Evolutionary conservation across 2,329 filamentous ascomycete genomes (phyloP), one percentile per base, ranked within the genome.

Genomic region (Bipolaris bicolor): DNA sequence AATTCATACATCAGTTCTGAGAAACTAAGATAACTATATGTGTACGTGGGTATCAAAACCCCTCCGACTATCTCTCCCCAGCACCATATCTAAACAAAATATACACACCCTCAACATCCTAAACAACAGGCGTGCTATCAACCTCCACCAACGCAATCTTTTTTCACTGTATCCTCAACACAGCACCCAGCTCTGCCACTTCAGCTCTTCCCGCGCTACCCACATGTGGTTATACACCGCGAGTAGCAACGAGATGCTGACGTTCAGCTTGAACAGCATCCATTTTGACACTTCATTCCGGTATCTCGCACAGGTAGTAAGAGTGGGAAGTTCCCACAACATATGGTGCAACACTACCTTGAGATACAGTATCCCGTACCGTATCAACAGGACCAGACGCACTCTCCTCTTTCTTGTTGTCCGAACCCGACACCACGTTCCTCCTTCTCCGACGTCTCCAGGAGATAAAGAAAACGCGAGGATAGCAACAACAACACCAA

Each of bases 401-500:
- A 7, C 43, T 45, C 0, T 33, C 52, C 9, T 31, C 16, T 44
- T 62, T 62, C 11, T 57, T 55, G 3, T 58, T 55, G 15, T 41
- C 50, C 5, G 55, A 10, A 9, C 55, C 34, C 10, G 52, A 33
- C 2, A 26, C 36, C 37, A 52, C 49, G n/a, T 2, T 29, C 26
- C 6, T 26, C 24, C 24, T 26, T 1, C 24, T 26, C 24, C 24
- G 7, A 34, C 43, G 66, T 9, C 54, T 56, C 3, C 3, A 22
- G 5, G 22, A 22, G 22, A 22, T 3, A 24, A 24, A 24, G 5
- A 5, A 24, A 24, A 6, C 22, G 3, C 4, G 3, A 24, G 22
- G 3, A 58, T 58, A 18, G 54, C 57, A 7, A 67, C 26, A n/a
- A 97, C 90, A 1, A 89, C 90, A 1, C 87, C 90, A 37, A 98